phyloP scores from a whole-genome alignment of 163 green algal genomes.

The Chlamydomonas reinhardtii region DNA sequence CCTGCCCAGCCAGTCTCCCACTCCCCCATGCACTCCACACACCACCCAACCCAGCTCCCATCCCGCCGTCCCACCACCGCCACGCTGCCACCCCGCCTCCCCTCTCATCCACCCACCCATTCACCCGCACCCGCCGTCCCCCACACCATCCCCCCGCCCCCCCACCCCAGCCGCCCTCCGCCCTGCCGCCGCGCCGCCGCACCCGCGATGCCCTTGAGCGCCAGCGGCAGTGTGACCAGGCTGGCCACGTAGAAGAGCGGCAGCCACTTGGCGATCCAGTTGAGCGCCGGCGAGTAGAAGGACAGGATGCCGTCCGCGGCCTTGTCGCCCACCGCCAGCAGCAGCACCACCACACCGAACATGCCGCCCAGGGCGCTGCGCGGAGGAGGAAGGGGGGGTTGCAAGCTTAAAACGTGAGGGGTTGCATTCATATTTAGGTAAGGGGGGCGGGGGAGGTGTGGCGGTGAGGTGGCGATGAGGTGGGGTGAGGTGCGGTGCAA shows the following conservation, averaged over 20 bases:
- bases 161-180: neutral
- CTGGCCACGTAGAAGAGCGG: conserved; percentile 94
- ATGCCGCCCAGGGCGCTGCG: conserved; percentile 71
- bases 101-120: too few relatives aligned
- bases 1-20: too few relatives aligned
- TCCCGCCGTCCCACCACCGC: too few relatives aligned
- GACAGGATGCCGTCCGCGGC: conserved; percentile 20
- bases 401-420: neutral
- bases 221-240: conserved; percentile 88
- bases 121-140: too few relatives aligned
- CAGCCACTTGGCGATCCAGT: conserved; percentile 91
- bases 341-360: conserved; percentile 63
- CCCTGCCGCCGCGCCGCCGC: neutral
- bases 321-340: conserved; percentile 61
- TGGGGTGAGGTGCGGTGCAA: too few relatives aligned
- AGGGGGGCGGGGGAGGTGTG: too few relatives aligned
- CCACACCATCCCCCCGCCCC: neutral
- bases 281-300: conserved; percentile 80
- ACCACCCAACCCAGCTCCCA: too few relatives aligned
- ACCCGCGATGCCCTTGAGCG: conserved; percentile 77
- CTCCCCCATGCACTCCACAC: too few relatives aligned
- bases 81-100: too few relatives aligned
- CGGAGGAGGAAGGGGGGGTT: neutral
- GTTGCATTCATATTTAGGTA: neutral
- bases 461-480: too few relatives aligned